Percentiles rank a stretch among this genome's conserved stretches.
Conservation (phyloP, 2,329 filamentous ascomycete species). For the Paecilomyces sp. region DNA sequence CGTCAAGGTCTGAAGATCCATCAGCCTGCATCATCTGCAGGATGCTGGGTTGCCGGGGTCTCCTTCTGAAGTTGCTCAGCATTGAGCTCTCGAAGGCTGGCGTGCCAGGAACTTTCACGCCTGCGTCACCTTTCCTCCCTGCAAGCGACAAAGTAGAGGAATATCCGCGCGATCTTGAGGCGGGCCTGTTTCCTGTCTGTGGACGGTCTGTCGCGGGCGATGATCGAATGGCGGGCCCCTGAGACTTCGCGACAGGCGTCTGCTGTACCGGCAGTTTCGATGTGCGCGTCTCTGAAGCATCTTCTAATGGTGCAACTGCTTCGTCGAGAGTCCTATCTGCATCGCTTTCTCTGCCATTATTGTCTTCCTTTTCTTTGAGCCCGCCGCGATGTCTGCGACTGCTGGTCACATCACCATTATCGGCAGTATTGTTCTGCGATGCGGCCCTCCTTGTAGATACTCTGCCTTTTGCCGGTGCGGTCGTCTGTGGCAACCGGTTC, state of each 20-base stretch:
- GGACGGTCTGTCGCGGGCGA: slow-evolving; percentile 24
- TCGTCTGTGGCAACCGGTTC: slow-evolving; percentile 6
- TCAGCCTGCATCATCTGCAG: slow-evolving; percentile 38
- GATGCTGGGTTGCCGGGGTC: slow-evolving; percentile 38
- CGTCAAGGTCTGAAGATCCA: slow-evolving; percentile 26
- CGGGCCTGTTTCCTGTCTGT: slow-evolving; percentile 27
- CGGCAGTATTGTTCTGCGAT: slow-evolving; percentile 1
- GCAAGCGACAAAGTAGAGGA: slow-evolving; percentile 31
- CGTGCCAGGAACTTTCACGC: slow-evolving; percentile 30
- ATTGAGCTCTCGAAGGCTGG: slow-evolving; percentile 37
- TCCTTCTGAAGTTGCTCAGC: slow-evolving; percentile 36
- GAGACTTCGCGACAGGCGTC: slow-evolving; percentile 23
- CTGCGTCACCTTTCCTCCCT: slow-evolving; percentile 29
- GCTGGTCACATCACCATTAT: slow-evolving; percentile 7
- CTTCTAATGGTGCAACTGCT: neutral
- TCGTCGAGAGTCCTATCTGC: neutral
- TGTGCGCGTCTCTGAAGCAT: slow-evolving; percentile 6
- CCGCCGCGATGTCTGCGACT: neutral
- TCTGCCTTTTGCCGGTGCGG: neutral
- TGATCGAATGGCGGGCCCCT: slow-evolving; percentile 28
- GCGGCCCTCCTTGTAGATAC: slow-evolving; percentile 2
- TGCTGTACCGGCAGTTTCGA: slow-evolving; percentile 16
- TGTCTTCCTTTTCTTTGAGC: slow-evolving; percentile 5
- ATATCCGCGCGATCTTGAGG: slow-evolving; percentile 31
- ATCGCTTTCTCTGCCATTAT: slow-evolving; percentile 1